Conservation (phyloP, 2,329 filamentous ascomycete species). For the Chaetomium sp. region DNA sequence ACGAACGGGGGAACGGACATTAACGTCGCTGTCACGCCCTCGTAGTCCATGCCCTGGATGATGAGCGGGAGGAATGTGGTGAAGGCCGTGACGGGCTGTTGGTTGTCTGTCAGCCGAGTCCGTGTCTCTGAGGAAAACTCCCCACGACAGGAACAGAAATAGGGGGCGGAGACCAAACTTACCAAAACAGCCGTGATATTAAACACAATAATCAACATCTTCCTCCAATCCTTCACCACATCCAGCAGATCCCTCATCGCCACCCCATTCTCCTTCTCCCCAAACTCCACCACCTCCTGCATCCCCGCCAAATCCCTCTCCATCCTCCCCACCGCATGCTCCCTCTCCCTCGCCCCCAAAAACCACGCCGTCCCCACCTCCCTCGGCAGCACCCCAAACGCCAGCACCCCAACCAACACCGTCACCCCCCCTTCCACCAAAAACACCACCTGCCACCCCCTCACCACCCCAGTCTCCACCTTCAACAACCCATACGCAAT, state of each 20-base stretch:
- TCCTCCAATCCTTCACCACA: constrained; percentile 16
- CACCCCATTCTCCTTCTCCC: neutral
- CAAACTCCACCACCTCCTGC: neutral
- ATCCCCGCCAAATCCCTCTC: neutral
- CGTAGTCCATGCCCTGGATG: constrained; percentile 13
- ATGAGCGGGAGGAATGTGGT: constrained; percentile 18
- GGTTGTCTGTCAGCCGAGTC: neutral
- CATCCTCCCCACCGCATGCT: constrained; percentile 5
- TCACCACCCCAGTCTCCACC: neutral
- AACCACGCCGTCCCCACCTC: neutral
- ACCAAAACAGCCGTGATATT: constrained; percentile 15
- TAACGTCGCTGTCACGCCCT: constrained; percentile 6
- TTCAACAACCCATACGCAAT: constrained; percentile 14
- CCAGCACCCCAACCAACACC: constrained; percentile 3
- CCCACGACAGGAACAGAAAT: neutral
- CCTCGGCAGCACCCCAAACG: neutral
- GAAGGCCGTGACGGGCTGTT: constrained; percentile 15
- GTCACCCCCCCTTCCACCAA: constrained; percentile 10
- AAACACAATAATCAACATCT: constrained; percentile 10
- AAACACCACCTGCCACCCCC: constrained; percentile 13
- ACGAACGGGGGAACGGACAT: constrained; percentile 15
- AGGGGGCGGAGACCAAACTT: neutral
- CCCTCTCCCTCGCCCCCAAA: neutral
- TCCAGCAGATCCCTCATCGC: constrained; percentile 1
- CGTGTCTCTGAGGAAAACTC: no score